Conservation (phyloP, 805 yeast species). For the Ogataea haglerorum region DNA sequence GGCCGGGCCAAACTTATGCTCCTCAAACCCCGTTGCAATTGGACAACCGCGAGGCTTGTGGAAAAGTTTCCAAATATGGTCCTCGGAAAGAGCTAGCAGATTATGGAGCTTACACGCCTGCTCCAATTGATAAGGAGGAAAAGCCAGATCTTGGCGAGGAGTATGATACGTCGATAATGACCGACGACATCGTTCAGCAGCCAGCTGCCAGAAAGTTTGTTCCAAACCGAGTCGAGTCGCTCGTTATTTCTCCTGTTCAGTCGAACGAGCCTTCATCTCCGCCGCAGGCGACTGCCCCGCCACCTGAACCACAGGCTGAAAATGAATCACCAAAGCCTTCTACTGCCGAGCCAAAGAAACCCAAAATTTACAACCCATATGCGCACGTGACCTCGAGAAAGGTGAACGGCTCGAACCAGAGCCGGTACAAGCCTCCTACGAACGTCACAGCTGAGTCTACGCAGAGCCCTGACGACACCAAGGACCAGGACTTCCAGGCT, state of each 20-base stretch:
- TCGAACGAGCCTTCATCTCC: constrained; percentile 1
- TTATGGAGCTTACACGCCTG: neutral
- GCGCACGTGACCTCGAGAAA: constrained; percentile 15
- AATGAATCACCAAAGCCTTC: constrained; percentile 1
- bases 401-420: constrained; percentile 4
- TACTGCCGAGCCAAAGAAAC: constrained; percentile 1
- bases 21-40: neutral
- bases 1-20: neutral
- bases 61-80: constrained; percentile 6
- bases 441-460: constrained; percentile 5
- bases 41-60: neutral
- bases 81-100: constrained; percentile 2
- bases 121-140: neutral
- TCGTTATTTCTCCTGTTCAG: constrained; percentile 10
- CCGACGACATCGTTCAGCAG: constrained; percentile 14
- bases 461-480: constrained; percentile 2
- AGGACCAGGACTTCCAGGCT: constrained; percentile 8
- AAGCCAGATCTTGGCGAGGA: constrained; percentile 6
- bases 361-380: constrained; percentile 22
- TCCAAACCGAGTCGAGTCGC: constrained; percentile 3
- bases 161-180: constrained; percentile 15
- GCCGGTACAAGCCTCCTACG: constrained; percentile 12
- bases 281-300: neutral
- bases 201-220: constrained; percentile 16
- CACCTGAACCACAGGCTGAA: neutral